Evolutionary conservation across 768 basidiomycete species (phyloP), one percentile per base, ranked within the genome.

Genomic region (Boletus eberwhitei): DNA sequence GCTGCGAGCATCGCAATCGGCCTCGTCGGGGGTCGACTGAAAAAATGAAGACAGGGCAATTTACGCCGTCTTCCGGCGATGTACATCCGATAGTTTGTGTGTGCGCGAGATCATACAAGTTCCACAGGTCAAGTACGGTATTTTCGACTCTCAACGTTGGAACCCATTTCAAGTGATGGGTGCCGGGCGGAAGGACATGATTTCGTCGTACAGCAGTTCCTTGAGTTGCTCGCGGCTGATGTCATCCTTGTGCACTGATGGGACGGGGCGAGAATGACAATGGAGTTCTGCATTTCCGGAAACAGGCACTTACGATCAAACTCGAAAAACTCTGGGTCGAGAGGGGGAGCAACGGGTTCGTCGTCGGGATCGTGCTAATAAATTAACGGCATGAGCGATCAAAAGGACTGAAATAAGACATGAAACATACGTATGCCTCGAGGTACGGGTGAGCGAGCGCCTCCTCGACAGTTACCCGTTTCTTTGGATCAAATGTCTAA

Each of bases 401-500:
- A 22, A 6, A 12, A 8, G 5, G 9, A 17, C 50, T 36, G 36
- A 52, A 41, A 24, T 35, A 35, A 47, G 35, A 36, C 9, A 42
- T 46, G 26, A 44, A 19, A 60, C 87, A 42, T 64, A 90, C 89
- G 68, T 97, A 96, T 70, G 94, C 90, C 70, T 93, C 92, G 13
- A 96, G 80, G 66, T 96, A 96, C 7, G 95, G 94, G 64, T 98
- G 95, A n/a, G 87, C 87, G 34, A 99, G 77, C 7, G 94, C 94
- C 54, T 95, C 86, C 67, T 98, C 95, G 39, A 95, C 93, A 1
- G 93, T 93, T 70, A 93, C 87, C 42, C 97, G 87, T 71, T 95
- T 97, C 79, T 94, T 95, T 22, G 97, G 96, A 73, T 97, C 95
- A 73, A 98, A 99, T 1, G 97, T 96, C 89, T 90, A 32, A 61